A percentile compares a stretch with the other conserved stretches of the same genome.
phyloP scores from a whole-genome alignment of 345 rosid species.

The Arabidopsis suecica region DNA sequence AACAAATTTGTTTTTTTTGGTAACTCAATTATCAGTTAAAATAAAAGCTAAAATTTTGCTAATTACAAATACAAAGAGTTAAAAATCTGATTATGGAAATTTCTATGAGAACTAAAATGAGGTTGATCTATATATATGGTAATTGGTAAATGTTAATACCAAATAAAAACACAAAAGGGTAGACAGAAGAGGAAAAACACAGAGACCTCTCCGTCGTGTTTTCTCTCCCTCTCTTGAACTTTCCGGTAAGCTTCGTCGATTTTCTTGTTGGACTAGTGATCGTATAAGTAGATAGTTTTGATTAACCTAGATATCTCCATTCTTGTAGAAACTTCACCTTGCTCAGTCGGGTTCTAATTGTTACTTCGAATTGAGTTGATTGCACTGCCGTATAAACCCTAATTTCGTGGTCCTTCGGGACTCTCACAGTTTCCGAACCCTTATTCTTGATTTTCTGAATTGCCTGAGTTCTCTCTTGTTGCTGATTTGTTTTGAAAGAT shows the following conservation, averaged over 20 bases:
- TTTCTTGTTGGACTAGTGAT: not conserved
- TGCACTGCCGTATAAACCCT: not conserved
- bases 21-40: not conserved
- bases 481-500: too few relatives aligned
- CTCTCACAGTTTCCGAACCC: too few relatives aligned
- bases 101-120: not conserved
- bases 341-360: not conserved
- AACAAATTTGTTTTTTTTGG: not conserved
- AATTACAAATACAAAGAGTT: not conserved
- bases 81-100: not conserved
- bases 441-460: too few relatives aligned
- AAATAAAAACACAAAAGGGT: too few relatives aligned
- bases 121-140: not conserved
- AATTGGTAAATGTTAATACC: too few relatives aligned
- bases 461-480: too few relatives aligned
- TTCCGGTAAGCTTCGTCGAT: conserved; percentile 19
- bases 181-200: too few relatives aligned
- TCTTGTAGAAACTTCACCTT: not conserved
- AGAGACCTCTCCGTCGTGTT: not conserved
- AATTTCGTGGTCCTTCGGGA: not conserved
- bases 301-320: not conserved
- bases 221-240: not conserved
- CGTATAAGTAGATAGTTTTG: not conserved
- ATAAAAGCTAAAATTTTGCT: not conserved
- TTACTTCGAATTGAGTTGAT: not conserved